Evolutionary conservation across 1,284 basidiomycete genomes (phyloP).

Genomic region (Cutaneotrichosporon mucoides): DNA sequence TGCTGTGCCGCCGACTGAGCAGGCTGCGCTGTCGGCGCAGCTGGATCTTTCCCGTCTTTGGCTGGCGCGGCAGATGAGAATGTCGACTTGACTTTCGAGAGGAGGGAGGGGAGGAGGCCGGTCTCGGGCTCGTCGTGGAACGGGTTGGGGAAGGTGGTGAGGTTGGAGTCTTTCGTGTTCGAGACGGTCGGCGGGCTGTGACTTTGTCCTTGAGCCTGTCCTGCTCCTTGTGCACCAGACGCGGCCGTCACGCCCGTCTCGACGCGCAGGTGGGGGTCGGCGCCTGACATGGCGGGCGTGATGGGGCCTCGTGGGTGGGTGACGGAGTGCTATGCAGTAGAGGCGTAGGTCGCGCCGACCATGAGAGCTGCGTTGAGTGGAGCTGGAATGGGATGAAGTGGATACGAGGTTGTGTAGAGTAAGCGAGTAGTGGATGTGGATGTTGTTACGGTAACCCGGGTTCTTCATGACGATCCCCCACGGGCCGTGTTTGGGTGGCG

Average conservation of each 20-base stretch:
- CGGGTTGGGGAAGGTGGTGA: slow-evolving; percentile 48
- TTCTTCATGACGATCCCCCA: too few relatives aligned
- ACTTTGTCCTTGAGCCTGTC: too few relatives aligned
- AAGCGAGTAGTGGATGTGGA: too few relatives aligned
- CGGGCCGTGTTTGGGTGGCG: too few relatives aligned
- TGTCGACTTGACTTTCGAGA: slow-evolving; percentile 48
- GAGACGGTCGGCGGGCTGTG: too few relatives aligned
- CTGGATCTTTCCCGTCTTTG: slow-evolving; percentile 1
- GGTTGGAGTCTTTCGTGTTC: slow-evolving; percentile 11
- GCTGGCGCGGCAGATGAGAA: slow-evolving; percentile 21
- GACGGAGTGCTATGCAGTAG: background rate
- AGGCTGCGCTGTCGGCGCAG: background rate
- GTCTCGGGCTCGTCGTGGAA: slow-evolving; percentile 48
- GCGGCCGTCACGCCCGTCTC: slow-evolving; percentile 9
- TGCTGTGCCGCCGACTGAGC: slow-evolving; percentile 41
- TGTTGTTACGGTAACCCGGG: too few relatives aligned
- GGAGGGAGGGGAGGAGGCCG: slow-evolving; percentile 42
- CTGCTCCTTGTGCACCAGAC: background rate
- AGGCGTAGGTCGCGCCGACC: background rate
- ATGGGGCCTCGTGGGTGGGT: background rate
- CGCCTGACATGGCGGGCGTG: slow-evolving; percentile 4
- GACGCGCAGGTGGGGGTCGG: slow-evolving; percentile 9
- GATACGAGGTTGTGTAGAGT: too few relatives aligned
- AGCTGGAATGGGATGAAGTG: too few relatives aligned
- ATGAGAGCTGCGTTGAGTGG: too few relatives aligned